phyloP scores from a whole-genome alignment of 768 basidiomycete genomes.

The Trametes coccinea region DNA sequence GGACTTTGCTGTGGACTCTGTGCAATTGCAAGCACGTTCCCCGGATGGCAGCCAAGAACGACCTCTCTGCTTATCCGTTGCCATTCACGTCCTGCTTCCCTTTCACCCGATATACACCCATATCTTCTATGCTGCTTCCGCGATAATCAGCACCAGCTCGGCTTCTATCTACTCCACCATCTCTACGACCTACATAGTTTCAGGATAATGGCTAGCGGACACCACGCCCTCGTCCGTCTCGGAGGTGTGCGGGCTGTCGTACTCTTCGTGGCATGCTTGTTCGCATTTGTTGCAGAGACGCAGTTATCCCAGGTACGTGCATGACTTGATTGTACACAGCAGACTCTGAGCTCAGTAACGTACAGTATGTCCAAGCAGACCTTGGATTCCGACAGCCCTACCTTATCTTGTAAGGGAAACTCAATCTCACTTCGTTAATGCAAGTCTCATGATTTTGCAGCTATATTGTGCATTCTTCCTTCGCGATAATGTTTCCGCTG shows the following conservation, averaged over 20 bases:
- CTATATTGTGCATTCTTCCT: slow-evolving; percentile 84
- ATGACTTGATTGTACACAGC: neutral
- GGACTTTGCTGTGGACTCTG: neutral
- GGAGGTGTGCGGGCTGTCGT: slow-evolving; percentile 51
- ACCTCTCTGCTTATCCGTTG: neutral
- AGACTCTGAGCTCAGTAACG: neutral
- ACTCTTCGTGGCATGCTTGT: slow-evolving; percentile 58
- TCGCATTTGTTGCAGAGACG: slow-evolving; percentile 77
- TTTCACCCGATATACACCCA: slow-evolving; percentile 2
- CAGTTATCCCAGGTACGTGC: slow-evolving; percentile 69
- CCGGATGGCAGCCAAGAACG: neutral
- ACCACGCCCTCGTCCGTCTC: slow-evolving; percentile 27
- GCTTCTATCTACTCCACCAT: neutral
- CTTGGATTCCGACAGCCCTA: slow-evolving; percentile 84
- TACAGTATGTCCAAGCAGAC: slow-evolving; percentile 75
- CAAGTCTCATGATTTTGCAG: slow-evolving; percentile 39
- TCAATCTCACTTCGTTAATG: neutral
- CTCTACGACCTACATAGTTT: neutral
- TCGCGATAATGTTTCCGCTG: slow-evolving; percentile 76
- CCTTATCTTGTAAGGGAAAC: slow-evolving; percentile 72
- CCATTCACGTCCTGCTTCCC: neutral
- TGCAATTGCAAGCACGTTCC: neutral
- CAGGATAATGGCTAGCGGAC: slow-evolving; percentile 16
- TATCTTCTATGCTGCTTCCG: neutral
- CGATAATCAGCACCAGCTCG: neutral